Evolutionary conservation across 225 moss, liverwort and hornwort species (phyloP).

Genomic region (Pseudisothecium myosuroides): DNA sequence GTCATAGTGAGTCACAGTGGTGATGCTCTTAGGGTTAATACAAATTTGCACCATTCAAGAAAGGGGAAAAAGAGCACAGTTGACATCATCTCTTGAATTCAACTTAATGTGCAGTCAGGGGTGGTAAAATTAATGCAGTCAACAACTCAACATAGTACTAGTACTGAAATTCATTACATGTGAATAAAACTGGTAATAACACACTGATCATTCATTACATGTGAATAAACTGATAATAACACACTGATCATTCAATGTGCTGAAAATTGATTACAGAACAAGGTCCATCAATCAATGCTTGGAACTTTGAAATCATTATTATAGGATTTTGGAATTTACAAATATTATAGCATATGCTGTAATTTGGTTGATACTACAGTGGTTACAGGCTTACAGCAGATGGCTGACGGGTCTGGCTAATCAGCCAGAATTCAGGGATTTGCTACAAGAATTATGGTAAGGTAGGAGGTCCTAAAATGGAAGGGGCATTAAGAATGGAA

Average conservation of each 20-base stretch:
- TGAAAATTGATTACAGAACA: neutral
- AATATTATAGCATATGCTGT: neutral
- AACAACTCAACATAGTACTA: neutral
- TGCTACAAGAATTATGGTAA: too few relatives aligned
- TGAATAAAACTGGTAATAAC: neutral
- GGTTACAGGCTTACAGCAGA: neutral
- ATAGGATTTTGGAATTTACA: neutral
- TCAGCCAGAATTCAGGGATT: neutral
- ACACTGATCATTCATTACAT: neutral
- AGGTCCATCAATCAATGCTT: neutral
- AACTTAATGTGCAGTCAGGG: neutral
- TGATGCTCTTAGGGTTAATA: too few relatives aligned
- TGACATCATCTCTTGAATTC: neutral
- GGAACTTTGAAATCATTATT: neutral
- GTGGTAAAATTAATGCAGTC: neutral
- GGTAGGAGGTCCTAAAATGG: too few relatives aligned
- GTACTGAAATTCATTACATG: neutral
- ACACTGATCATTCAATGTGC: neutral
- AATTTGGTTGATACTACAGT: neutral
- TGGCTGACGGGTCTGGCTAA: neutral
- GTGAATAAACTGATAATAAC: neutral
- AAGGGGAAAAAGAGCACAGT: neutral
- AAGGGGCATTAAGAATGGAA: too few relatives aligned
- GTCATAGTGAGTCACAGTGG: too few relatives aligned
- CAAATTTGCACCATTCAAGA: neutral